Evolutionary conservation across 345 rosid genomes (phyloP), one percentile per base, ranked within the genome.

Genomic region (Rhodamnia rubescens): DNA sequence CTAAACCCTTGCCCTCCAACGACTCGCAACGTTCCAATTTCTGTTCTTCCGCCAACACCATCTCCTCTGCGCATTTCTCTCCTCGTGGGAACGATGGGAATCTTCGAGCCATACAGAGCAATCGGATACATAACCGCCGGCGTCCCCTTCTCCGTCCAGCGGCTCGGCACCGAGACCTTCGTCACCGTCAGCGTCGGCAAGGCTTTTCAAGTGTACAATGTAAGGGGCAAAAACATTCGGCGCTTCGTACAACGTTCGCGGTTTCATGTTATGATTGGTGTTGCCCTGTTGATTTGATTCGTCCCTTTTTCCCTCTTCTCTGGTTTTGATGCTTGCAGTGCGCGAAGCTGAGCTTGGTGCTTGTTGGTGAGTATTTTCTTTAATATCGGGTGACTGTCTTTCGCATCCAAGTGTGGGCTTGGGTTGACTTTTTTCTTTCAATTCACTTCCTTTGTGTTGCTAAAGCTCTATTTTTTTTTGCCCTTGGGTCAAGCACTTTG

Each of bases 201-300:
- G 93, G 96, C 99, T 81, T 97, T 97, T 59, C 98, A 97, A 88
- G 91, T 97, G 58, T 96, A 95, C 88, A 94, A 97, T 83, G 97
- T 91, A 87, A 82, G 40, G 54, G 20, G 18, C 3, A 51, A n/a
- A 53, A 26, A 21, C 40, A 55, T 36, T 59, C 9, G 47, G 3
- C 20, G 18, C 51, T 52, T 24, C 52, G 2, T 69, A 42, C 29
- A 86, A 56, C 85, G 18, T 14, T 51, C 74, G 81, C 53, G 22
- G 42, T 27, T 36, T 44, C 49, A 29, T 13, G 54, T 81, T 82
- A 4, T 57, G 64, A 84, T 85, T 12, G n/a, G 18, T 51, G 40
- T 18, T 86, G 61, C 15, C 74, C 74, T n/a, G 29, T 13, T 59
- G 24, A 44, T 21, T 44, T 74, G 29, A 44, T 27, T 40, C 26